Evolutionary conservation across 768 basidiomycete species (phyloP), one percentile per base, ranked within the genome.

Genomic region (Xerocomellus chrysenteron): DNA sequence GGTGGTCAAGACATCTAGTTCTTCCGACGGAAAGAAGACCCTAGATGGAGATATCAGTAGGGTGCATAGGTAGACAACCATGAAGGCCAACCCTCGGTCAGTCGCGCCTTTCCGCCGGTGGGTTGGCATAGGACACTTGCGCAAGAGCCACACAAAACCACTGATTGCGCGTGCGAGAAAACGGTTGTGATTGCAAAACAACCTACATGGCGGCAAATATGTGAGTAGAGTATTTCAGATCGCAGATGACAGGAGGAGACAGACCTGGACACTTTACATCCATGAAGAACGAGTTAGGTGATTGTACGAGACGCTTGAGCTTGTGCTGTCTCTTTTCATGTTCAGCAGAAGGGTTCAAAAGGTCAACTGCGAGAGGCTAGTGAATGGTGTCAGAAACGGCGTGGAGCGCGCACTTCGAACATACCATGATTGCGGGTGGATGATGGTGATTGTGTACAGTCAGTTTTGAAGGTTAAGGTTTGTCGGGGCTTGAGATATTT

Each of bases 211-310:
- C 6, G 33, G 37, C 16, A 19, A 21, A 1, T 7, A 40, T 36
- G 41, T 62, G 26, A 61, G 44, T 1, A 55, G 19, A 13, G 14
- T 4, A 26, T 36, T 37, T 24, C 17, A 14, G 17, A 47, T 37
- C n/a, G n/a, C 26, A 28, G 33, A 12, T 10, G 12, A 19, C 14
- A 9, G 30, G 36, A 36, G 17, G n/a, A 30, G 28, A 78, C 87
- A 57, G 59, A 93, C 92, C 94, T 67, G 96, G 88, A 79, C 96
- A 98, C 78, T 98, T 99, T 68, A 98, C 95, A 70, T 99, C 97
- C 97, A 99, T 98, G 80, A 98, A 98, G 80, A 92, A 98, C 36
- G 96, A 98, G 79, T 98, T 94, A 63, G 97, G 97, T 51, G 88
- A 88, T 78, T 98, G 97, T 66, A 99, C 97, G 68, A 98, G 88